Evolutionary conservation across 2,329 filamentous ascomycete genomes (phyloP).

Genomic region (Fusarium pininemorale): DNA sequence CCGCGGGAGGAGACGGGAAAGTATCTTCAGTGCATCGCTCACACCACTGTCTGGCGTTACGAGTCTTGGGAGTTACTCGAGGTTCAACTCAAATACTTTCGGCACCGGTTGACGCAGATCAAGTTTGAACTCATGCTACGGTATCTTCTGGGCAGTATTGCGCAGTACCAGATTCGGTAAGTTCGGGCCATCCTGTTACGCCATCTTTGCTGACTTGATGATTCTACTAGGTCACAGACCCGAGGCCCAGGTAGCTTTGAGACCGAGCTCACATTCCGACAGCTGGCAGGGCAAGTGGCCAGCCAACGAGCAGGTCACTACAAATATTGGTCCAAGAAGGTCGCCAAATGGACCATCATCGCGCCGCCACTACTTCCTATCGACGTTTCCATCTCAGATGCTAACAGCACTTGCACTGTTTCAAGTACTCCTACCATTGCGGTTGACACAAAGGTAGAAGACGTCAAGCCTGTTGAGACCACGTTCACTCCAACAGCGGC

Average conservation of each 20-base stretch:
- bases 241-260: background rate
- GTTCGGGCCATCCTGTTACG: rapidly evolving
- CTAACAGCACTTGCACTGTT: background rate
- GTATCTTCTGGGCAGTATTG: background rate
- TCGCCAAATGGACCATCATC: background rate
- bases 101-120: background rate
- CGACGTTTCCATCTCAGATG: background rate
- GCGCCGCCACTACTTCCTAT: rapidly evolving
- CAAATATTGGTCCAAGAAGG: background rate
- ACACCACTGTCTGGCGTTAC: rapidly evolving
- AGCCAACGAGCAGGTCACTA: background rate
- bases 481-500: rapidly evolving
- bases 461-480: background rate
- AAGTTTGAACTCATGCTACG: background rate
- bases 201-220: background rate
- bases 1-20: background rate
- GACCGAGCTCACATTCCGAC: rapidly evolving
- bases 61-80: rapidly evolving
- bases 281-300: rapidly evolving
- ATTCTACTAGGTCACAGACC: rapidly evolving
- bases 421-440: background rate
- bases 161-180: background rate
- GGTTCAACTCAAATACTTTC: background rate
- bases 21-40: background rate
- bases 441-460: background rate